Evolutionary conservation across 2,329 filamentous ascomycete species (phyloP), one percentile per base, ranked within the genome.

Genomic region (Ceratocystis cubensis): DNA sequence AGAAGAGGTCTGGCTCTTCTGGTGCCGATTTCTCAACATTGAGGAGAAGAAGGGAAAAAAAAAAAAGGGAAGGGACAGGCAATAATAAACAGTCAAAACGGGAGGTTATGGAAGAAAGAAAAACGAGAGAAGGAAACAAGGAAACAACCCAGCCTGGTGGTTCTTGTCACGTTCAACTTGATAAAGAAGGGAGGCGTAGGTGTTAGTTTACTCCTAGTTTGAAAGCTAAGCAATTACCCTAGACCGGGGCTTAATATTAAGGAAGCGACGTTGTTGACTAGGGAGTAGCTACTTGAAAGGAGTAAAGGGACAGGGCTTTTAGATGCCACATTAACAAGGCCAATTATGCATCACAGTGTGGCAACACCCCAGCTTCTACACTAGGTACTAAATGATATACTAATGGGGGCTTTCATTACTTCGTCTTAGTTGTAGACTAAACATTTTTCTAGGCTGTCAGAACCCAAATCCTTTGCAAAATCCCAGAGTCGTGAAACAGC

Each of bases 11-110:
- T 48, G 63, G 63, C 62, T 59, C 62, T 67, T 67, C 30, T 56
- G 57, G 41, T 62, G 66, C n/a, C 66, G 66, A 46, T 67, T 67
- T 61, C 66, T 64, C 62, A 67, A 45, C 57, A 64, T 65, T n/a
- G 15, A 59, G 20, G 25, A 48, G 61, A n/a, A 33, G 20, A 37
- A 46, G 17, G 30, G 15, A 62, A 15, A 20, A 33, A 65, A 15
- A 20, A 45, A 28, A 45, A 20, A 20, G 44, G 25, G 62, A 63
- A 61, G 30, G 13, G 45, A 62, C 53, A 62, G 15, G 44, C n/a
- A 44, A 46, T 3, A 56, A 59, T 33, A 48, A 62, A 59, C 30
- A 63, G 44, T 17, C 20, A 44, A 33, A 63, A 61, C 41, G 45
- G 30, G 30, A 65, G 63, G 50, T 25, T 25, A 25, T 7, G 20